Conservation (phyloP, 768 basidiomycete genomes). For the Fistulinella prunicolor region DNA sequence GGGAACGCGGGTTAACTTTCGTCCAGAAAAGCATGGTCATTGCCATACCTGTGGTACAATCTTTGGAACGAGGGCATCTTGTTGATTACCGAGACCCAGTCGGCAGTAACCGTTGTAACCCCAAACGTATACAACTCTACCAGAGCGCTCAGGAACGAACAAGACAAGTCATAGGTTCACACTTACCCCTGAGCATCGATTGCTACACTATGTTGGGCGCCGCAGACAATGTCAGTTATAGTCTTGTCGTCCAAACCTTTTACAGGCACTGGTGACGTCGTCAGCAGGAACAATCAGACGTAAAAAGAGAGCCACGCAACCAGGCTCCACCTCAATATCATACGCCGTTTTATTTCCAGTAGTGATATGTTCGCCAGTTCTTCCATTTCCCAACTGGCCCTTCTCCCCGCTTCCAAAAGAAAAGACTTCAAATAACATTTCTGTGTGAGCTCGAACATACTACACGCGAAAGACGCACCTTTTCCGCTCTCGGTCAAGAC, state of each 20-base stretch:
- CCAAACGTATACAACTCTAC: constrained; percentile 78
- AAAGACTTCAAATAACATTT: constrained; percentile 53
- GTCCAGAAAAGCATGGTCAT: constrained; percentile 1
- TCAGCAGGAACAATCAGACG: constrained; percentile 4
- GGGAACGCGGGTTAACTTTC: background rate
- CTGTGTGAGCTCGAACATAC: background rate
- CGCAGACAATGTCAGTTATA: constrained; percentile 80
- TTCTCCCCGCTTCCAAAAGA: constrained; percentile 90
- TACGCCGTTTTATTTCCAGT: constrained; percentile 82
- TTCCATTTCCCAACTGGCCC: constrained; percentile 91
- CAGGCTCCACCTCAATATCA: constrained; percentile 70
- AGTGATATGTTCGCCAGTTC: constrained; percentile 87
- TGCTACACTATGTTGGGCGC: constrained; percentile 84
- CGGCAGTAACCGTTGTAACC: constrained; percentile 92
- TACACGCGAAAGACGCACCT: constrained; percentile 40
- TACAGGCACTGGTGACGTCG: constrained; percentile 53
- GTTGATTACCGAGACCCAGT: constrained; percentile 83
- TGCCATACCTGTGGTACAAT: constrained; percentile 67
- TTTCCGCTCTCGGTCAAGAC: constrained; percentile 81
- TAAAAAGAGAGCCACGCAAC: constrained; percentile 38
- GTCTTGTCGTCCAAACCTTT: constrained; percentile 73
- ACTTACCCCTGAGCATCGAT: constrained; percentile 72
- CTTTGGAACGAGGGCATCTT: constrained; percentile 77
- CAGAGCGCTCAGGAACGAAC: constrained; percentile 7
- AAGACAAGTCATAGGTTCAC: background rate